Evolutionary conservation across 495 filamentous ascomycete genomes (phyloP).

Genomic region (Tuber umbilicatum): DNA sequence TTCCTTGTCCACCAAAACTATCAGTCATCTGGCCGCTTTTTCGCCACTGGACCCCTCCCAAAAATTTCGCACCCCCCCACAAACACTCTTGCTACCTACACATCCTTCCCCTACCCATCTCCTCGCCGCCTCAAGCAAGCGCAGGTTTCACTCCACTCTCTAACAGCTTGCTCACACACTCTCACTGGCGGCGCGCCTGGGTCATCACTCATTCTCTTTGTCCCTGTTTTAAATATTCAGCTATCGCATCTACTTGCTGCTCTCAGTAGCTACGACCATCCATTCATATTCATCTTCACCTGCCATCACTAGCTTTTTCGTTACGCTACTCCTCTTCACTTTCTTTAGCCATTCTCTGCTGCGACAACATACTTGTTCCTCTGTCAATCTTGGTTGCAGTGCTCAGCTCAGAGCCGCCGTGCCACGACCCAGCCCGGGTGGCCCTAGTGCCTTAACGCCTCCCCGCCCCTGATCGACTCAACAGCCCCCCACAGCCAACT

Average conservation of each 20-base stretch:
- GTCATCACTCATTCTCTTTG: constrained; percentile 28
- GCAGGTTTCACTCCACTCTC: constrained; percentile 23
- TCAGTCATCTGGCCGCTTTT: constrained; percentile 24
- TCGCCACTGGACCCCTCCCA: constrained; percentile 32
- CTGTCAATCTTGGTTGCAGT: background rate
- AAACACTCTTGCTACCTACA: constrained; percentile 10
- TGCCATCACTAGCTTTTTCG: background rate
- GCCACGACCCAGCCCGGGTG: constrained; percentile 33
- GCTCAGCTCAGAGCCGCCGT: constrained; percentile 22
- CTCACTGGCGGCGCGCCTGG: constrained; percentile 26
- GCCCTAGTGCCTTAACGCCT: constrained; percentile 31
- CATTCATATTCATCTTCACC: constrained; percentile 20
- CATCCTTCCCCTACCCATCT: constrained; percentile 12
- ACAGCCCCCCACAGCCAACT: constrained; percentile 8
- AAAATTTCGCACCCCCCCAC: background rate
- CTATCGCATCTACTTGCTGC: constrained; percentile 39
- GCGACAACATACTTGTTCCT: background rate
- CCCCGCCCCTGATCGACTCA: constrained; percentile 27
- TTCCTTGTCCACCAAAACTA: constrained; percentile 34
- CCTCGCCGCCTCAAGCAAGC: constrained; percentile 16
- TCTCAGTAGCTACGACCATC: constrained; percentile 37
- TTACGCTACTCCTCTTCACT: background rate
- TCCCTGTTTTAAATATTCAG: constrained; percentile 40
- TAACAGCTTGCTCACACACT: constrained; percentile 31
- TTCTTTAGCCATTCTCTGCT: background rate